Conservation (phyloP, 2,329 filamentous ascomycete genomes). For the Aspergillus texensis region DNA sequence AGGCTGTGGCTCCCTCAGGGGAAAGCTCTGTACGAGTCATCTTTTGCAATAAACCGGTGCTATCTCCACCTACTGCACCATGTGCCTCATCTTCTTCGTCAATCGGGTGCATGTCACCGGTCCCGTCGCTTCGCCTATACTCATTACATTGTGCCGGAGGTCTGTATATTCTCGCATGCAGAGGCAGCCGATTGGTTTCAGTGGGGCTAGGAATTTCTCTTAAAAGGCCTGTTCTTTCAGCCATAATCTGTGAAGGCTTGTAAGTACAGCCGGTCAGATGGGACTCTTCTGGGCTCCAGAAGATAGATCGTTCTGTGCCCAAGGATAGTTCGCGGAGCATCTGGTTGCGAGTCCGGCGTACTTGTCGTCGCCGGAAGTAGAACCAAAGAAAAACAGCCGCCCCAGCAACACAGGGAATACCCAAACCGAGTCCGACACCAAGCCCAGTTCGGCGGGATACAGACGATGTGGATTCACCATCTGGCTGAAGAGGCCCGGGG, state of each 20-base stretch:
- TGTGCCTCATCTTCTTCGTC: constrained; percentile 62
- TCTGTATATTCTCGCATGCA: constrained; percentile 41
- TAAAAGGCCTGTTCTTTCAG: constrained; percentile 47
- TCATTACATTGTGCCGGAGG: constrained; percentile 53
- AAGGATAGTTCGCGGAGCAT: constrained; percentile 57
- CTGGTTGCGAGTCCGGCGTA: constrained; percentile 53
- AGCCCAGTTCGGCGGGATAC: constrained; percentile 57
- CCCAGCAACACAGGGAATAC: constrained; percentile 55
- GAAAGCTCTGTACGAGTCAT: constrained; percentile 11
- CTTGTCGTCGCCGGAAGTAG: constrained; percentile 53
- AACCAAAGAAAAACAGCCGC: constrained; percentile 53
- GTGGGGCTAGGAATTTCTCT: constrained; percentile 44
- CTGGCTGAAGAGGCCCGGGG: constrained; percentile 29
- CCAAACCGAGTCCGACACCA: constrained; percentile 67
- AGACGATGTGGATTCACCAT: constrained; percentile 24
- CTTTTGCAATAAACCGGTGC: background rate
- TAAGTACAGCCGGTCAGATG: constrained; percentile 42
- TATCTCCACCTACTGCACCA: background rate
- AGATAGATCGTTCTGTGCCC: constrained; percentile 52
- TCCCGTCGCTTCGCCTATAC: constrained; percentile 51
- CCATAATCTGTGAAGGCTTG: constrained; percentile 33
- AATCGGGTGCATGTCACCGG: constrained; percentile 63
- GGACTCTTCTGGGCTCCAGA: constrained; percentile 42
- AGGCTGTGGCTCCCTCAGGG: constrained; percentile 1
- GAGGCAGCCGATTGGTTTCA: constrained; percentile 40